These are phyloP conservation scores for Wallacemonas collosoma DNA, from an alignment of 208 protist species.

Conservation along the genomic window DNA sequence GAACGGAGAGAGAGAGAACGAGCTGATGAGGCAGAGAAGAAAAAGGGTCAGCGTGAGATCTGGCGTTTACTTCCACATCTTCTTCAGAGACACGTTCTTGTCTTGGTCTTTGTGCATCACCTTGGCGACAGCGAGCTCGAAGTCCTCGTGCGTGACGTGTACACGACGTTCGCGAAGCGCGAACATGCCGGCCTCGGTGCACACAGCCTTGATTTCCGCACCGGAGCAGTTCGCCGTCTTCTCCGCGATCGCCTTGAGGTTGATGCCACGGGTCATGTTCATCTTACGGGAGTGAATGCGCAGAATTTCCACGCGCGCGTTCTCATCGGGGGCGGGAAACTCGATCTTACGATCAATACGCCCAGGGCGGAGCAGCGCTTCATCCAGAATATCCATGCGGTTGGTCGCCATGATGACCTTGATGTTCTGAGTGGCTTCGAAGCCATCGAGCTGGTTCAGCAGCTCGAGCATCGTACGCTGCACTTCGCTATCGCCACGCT, in stretches of 20 bases:
- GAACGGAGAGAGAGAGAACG: too few relatives aligned
- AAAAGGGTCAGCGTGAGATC: neutral
- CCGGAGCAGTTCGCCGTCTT: constrained; percentile 97
- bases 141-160: constrained; percentile 99
- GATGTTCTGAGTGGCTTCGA: constrained; percentile 99
- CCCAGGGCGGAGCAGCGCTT: constrained; percentile 98
- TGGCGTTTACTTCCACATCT: constrained; percentile 94
- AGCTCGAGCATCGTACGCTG: constrained; percentile 99
- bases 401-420: constrained; percentile 99
- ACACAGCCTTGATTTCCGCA: constrained; percentile 98
- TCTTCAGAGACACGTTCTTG: constrained; percentile 97
- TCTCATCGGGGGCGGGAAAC: constrained; percentile 97
- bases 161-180: constrained; percentile 99
- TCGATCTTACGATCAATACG: constrained; percentile 99
- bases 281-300: constrained; percentile 99
- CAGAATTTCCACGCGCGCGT: constrained; percentile 97
- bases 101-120: constrained; percentile 99
- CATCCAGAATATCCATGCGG: constrained; percentile 99
- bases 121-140: constrained; percentile 99
- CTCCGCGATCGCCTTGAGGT: constrained; percentile 97
- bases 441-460: constrained; percentile 99
- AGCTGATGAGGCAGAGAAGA: constrained; percentile 2
- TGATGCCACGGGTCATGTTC: constrained; percentile 99
- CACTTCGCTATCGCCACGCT: constrained; percentile 96
- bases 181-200: constrained; percentile 99